These are phyloP conservation scores for Yamadazyma endophytica DNA, from an alignment of 805 yeast species.

Conservation along the genomic window DNA sequence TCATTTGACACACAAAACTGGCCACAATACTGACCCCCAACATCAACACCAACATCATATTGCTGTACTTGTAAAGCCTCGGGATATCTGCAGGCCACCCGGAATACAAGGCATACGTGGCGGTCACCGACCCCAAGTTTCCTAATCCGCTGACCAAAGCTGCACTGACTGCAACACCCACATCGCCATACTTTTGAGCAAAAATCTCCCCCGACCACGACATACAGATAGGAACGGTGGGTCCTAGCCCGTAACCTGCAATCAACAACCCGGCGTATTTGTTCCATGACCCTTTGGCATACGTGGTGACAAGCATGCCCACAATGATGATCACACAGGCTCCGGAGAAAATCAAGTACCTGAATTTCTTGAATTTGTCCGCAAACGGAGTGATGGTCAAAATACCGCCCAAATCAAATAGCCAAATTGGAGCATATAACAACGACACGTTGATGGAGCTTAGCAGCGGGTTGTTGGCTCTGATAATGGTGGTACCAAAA, in stretches of 20 bases:
- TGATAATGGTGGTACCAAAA: conserved; percentile 75
- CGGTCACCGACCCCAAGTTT: conserved; percentile 78
- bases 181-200: conserved; percentile 68
- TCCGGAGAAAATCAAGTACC: conserved; percentile 60
- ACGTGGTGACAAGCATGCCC: conserved; percentile 75
- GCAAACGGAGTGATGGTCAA: conserved; percentile 74
- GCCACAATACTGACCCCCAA: conserved; percentile 67
- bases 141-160: conserved; percentile 87
- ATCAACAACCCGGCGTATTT: conserved; percentile 76
- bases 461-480: conserved; percentile 57
- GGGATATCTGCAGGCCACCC: conserved; percentile 83
- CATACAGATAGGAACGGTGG: conserved; percentile 87
- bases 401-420: conserved; percentile 76
- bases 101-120: conserved; percentile 78
- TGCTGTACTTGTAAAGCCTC: conserved; percentile 61
- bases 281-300: conserved; percentile 69
- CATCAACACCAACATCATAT: conserved; percentile 80
- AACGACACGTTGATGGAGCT: conserved; percentile 68
- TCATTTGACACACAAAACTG: conserved; percentile 27
- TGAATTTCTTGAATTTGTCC: conserved; percentile 55
- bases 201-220: conserved; percentile 78
- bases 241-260: conserved; percentile 85
- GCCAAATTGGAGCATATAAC: conserved; percentile 86
- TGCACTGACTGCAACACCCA: conserved; percentile 78
- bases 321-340: conserved; percentile 65